phyloP scores from a whole-genome alignment of 495 filamentous ascomycete species.

The Thermothielavioides terrestris region DNA sequence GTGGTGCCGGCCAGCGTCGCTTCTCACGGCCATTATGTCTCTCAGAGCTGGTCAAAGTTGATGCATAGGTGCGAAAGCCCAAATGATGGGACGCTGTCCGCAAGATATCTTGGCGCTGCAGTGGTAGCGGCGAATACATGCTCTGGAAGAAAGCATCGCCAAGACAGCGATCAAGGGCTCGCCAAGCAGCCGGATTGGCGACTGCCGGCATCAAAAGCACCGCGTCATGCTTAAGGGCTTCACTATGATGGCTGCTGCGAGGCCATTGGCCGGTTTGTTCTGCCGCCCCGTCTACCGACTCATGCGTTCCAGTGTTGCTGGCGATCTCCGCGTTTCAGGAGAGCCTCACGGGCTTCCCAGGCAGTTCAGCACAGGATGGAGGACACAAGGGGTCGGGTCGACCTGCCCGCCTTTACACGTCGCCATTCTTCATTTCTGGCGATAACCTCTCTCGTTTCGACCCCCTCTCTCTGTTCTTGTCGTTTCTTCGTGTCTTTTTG shows the following conservation, averaged over 20 bases:
- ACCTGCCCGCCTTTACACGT: background rate
- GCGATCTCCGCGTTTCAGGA: slow-evolving; percentile 15
- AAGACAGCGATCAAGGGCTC: slow-evolving; percentile 1
- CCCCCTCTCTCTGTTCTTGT: background rate
- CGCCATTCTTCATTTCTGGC: background rate
- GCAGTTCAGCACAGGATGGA: background rate
- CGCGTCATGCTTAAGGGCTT: background rate
- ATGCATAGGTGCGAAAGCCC: no score
- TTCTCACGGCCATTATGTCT: no score
- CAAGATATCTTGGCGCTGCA: background rate
- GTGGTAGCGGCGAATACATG: no score
- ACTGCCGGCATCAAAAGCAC: slow-evolving; percentile 9
- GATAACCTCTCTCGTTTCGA: slow-evolving; percentile 1
- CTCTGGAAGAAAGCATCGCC: background rate
- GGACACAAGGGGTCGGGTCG: background rate
- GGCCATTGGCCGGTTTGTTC: slow-evolving; percentile 4
- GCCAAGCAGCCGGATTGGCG: background rate
- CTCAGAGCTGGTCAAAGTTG: no score
- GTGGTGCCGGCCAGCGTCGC: no score
- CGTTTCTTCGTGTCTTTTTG: slow-evolving; percentile 1
- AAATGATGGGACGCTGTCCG: background rate
- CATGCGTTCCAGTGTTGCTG: slow-evolving; percentile 2
- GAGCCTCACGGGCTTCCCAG: background rate
- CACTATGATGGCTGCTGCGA: background rate
- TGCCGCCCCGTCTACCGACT: background rate